Evolutionary conservation across 2,329 filamentous ascomycete genomes (phyloP).

Genomic region (Ophiostoma montium): DNA sequence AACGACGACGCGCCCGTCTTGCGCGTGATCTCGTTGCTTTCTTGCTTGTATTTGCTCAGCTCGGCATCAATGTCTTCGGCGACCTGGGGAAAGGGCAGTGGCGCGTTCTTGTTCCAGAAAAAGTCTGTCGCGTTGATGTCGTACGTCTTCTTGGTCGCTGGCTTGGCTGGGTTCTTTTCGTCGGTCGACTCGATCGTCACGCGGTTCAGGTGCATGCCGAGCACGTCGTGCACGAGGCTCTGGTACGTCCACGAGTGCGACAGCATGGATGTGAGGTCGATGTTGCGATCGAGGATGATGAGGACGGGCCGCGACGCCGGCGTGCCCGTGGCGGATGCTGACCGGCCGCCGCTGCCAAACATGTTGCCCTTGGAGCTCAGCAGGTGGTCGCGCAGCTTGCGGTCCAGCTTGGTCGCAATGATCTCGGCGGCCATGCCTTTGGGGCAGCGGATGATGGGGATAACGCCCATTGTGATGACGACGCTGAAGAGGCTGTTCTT

Average conservation of each 20-base stretch:
- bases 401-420: constrained; percentile 85
- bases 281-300: constrained; percentile 85
- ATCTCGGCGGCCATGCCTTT: constrained; percentile 88
- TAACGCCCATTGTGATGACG: constrained; percentile 92
- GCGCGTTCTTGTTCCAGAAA: constrained; percentile 91
- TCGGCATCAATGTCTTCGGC: constrained; percentile 88
- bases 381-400: constrained; percentile 90
- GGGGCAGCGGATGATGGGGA: constrained; percentile 89
- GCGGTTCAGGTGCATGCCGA: constrained; percentile 51
- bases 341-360: constrained; percentile 55
- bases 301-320: constrained; percentile 72
- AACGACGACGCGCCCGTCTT: constrained; percentile 88
- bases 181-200: constrained; percentile 85
- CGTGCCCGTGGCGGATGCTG: constrained; percentile 42
- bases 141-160: constrained; percentile 73
- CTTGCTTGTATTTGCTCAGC: constrained; percentile 86
- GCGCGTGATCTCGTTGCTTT: constrained; percentile 84
- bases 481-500: constrained; percentile 58
- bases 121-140: constrained; percentile 84
- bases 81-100: constrained; percentile 83
- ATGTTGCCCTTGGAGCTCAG: constrained; percentile 97
- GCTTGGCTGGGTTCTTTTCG: constrained; percentile 59
- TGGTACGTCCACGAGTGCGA: constrained; percentile 80
- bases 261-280: constrained; percentile 95
- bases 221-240: constrained; percentile 58